Base-by-base conservation (phyloP, 2,329 filamentous ascomycete species). In the Ampelomyces quisqualis region DNA sequence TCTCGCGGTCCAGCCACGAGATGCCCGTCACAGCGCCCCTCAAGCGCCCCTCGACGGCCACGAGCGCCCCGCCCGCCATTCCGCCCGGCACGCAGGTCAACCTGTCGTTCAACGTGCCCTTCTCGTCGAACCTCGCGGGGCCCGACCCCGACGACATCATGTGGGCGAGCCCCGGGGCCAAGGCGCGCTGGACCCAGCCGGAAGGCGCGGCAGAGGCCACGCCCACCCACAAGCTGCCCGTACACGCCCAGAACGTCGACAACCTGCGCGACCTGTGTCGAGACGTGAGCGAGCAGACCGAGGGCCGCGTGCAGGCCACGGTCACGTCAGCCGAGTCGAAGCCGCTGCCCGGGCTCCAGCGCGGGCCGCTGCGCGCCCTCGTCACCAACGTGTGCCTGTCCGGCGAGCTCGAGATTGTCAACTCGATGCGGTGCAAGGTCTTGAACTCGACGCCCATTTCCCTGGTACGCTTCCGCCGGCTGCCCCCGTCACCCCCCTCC, bases 31-130 rank as follows among this genome's bases (percentile, higher is more conserved):
- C 67, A 55, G 71, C 76, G 51, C 71, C 76, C 45, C 69, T 78
- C 61, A 81, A 82, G 69, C 79, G 80, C 67, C 77, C 64, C 61
- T 77, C 60, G 64, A 74, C 73, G 14, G 73, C 67, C 8, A 58
- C 59, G 15, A 60, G 64, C 7, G 53, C 62, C 34, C 70, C 83
- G 58, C 83, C 86, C 53, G 81, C 85, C 43, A 83, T 85, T 52
- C 77, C 84, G 49, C 79, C 85, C 64, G 86, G 91, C 67, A 77
- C 84, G 37, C 83, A 82, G 53, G 88, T 97, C 70, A 89, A 94
- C 70, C 85, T 95, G 68, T 91, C 89, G 53, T 97, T 98, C 82
- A 97, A 96, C 67, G 86, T 98, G 34, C 93, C 93, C 47, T 96
- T 97, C 72, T 85, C 90, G 57, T 95, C 88, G 51, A 91, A 91